Evolutionary conservation across 2,329 filamentous ascomycete genomes (phyloP), one percentile per base, ranked within the genome.

Genomic region (Aspergillus ruber): DNA sequence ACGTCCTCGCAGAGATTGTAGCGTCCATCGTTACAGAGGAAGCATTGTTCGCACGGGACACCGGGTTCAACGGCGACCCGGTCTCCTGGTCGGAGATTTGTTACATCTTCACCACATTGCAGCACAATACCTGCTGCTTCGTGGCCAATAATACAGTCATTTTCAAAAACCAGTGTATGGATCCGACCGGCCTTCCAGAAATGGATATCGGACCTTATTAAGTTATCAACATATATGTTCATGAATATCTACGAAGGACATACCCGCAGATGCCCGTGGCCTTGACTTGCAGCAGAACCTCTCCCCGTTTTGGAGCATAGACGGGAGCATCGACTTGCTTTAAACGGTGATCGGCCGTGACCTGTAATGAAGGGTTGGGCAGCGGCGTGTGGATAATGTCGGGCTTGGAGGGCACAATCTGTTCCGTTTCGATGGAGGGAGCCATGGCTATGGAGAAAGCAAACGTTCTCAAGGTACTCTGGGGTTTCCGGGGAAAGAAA

Each of bases 151-250:
- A 84, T 82, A 56, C 80, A 83, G 54, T 84, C 80, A 17, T 78
- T 77, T 49, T 82, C 75, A 10, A 86, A 77, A 1, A 80, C 74
- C 2, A 86, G 71, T 2, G 76, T 73, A 2, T 84, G 83, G 56
- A 86, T 86, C 10, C 75, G 68, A 20, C 83, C 83, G 0, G 73
- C 70, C 56, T 82, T 81, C 83, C 83, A 86, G 55, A 85, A 83
- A 60, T 86, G 83, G 53, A 86, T 77, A 56, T 86, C 83, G 1
- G 82, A 85, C 36, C 78, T 81, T 17, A 49, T 29, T 12, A 13
- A 9, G 12, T 17, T 17, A 27, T n/a, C 35, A 12, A 15, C 17
- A 29, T 9, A 29, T 29, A 23, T 12, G 15, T 44, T 42, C 21
- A 17, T 6, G 15, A 21, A 4, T 15, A 18, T 21, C 36, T 39